Base-by-base conservation (phyloP, 192 early-diverging fungal genomes). In the Backusella macrospora region DNA sequence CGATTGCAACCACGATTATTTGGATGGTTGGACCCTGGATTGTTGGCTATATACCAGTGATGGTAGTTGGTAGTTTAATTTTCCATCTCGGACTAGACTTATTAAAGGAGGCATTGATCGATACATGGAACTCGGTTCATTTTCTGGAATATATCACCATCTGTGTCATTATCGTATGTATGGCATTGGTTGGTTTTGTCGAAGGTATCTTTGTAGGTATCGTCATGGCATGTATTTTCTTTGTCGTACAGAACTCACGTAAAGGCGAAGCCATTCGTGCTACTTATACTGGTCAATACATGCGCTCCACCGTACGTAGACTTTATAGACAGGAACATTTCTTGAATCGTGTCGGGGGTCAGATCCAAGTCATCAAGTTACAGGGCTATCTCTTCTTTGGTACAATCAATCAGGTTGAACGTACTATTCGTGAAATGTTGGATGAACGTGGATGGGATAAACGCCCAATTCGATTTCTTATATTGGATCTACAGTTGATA, bases 381-480 rank as follows among this genome's bases (percentile, higher is more conserved):
- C 96, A 99, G 80, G 93, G 97, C 21, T 97, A 97, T 73, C 87
- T 99, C 87, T 99, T 99, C 75, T 99, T 98, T 85, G 97, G 96
- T 48, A 96, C 96, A 0, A 94, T 96, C 72, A 92, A 90, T 68
- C 90, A 93, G 71, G 89, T 95, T 15, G 92, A 94, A 70, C 84
- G 82, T 18, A 85, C 82, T n/a, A 91, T 95, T 64, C 87, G 87
- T 59, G 82, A 85, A 26, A 80, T 90, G 62, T 82, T 93, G 13
- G 87, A 86, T 21, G 80, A 88, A 48, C 86, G 88, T 44, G 85
- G 81, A 39, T 92, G 90, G 93, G 84, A 88, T 16, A 80, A 75
- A 43, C 88, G 90, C 18, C 89, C 91, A 1, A 93, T 96, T 64
- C 89, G 93, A 55, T 98, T 93, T 73, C 78, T 99, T 49, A 88